Evolutionary conservation across 1,284 basidiomycete species (phyloP).

Genomic region (Sporisorium reilianum): DNA sequence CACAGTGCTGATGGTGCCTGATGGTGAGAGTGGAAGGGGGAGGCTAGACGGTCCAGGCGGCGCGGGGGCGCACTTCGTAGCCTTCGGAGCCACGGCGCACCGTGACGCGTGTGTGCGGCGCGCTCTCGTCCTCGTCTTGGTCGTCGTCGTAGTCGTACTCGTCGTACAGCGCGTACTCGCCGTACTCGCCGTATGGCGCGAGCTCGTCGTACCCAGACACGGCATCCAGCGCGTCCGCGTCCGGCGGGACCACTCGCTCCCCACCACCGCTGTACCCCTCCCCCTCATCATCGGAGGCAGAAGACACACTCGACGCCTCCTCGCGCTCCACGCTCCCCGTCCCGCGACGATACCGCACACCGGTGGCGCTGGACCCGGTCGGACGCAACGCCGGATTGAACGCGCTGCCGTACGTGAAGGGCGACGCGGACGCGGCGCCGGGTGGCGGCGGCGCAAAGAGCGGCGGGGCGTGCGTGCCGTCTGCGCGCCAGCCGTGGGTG

Average conservation of each 20-base stretch:
- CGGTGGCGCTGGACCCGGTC: no score
- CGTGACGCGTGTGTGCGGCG: constrained; percentile 4
- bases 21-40: neutral
- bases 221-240: constrained; percentile 2
- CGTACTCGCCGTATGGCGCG: neutral
- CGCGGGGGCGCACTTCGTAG: constrained; percentile 42
- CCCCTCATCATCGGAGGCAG: constrained; percentile 32
- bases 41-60: constrained; percentile 17
- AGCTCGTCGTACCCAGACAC: neutral
- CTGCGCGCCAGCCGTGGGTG: constrained; percentile 12
- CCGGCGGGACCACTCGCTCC: neutral
- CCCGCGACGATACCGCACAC: constrained; percentile 3
- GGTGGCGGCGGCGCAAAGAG: constrained; percentile 12
- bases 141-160: constrained; percentile 6
- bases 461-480: constrained; percentile 2
- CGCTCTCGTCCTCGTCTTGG: neutral
- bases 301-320: constrained; percentile 2
- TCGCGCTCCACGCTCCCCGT: neutral
- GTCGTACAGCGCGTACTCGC: neutral
- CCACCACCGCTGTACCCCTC: neutral
- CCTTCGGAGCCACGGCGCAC: constrained; percentile 48
- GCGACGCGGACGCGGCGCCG: constrained; percentile 72
- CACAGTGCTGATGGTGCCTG: no score
- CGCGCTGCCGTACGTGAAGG: constrained; percentile 85
- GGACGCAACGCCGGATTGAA: constrained; percentile 52